Conservation (phyloP, 805 yeast genomes). For the Myxozyma neglecta region DNA sequence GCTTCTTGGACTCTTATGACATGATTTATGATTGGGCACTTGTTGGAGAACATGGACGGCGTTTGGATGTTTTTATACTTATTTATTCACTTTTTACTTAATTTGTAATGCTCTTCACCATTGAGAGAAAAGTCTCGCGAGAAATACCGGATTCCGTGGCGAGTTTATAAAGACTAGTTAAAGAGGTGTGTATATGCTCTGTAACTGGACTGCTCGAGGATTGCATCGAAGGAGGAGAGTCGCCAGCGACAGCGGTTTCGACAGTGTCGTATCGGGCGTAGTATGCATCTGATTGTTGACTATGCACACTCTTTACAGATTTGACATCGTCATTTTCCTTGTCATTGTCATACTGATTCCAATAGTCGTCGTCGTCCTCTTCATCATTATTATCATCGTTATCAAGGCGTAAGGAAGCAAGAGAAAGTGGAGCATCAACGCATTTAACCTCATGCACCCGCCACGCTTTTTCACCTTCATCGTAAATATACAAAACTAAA, state of each 20-base stretch:
- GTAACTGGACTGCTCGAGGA: not conserved
- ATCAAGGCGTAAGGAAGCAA: not conserved
- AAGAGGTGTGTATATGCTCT: constrained; percentile 6
- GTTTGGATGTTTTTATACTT: not conserved
- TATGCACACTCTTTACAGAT: constrained; percentile 24
- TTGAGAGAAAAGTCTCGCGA: constrained; percentile 6
- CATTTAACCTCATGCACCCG: constrained; percentile 14
- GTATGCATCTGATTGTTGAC: not conserved
- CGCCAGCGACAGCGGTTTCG: constrained; percentile 28
- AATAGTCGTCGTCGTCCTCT: not conserved
- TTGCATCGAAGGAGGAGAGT: not conserved
- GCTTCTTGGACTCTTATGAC: not conserved
- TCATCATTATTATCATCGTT: not conserved
- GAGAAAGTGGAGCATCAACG: not conserved
- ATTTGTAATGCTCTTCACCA: not conserved
- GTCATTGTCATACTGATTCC: constrained; percentile 11
- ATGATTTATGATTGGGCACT: not conserved
- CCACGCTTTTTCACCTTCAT: constrained; percentile 17
- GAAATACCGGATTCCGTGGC: constrained; percentile 10
- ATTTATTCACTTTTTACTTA: not conserved
- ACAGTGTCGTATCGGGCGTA: constrained; percentile 29
- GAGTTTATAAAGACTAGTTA: constrained; percentile 13
- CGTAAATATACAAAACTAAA: constrained; percentile 15
- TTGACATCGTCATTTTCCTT: constrained; percentile 28
- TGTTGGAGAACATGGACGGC: not conserved